These are phyloP conservation scores for Saturnispora sanitii DNA, from an alignment of 805 yeast genomes.

Conservation along the genomic window DNA sequence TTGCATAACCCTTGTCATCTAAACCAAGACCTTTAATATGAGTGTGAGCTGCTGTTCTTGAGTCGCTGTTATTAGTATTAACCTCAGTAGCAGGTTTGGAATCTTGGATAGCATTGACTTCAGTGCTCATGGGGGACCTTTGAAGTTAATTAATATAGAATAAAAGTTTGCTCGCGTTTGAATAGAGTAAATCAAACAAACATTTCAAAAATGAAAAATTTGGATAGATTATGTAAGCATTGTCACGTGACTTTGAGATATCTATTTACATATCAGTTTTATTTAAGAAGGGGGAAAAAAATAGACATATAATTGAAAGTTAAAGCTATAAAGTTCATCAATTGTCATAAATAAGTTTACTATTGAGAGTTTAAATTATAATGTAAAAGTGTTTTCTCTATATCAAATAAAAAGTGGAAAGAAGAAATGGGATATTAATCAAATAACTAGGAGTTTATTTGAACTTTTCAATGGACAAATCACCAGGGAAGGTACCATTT, in stretches of 20 bases:
- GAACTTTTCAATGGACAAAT: constrained; percentile 27
- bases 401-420: constrained; percentile 1
- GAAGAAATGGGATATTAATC: not conserved
- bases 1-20: constrained; percentile 81
- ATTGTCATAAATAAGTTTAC: no score
- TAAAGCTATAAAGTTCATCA: no score
- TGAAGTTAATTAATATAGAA: not conserved
- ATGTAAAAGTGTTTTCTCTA: constrained; percentile 1
- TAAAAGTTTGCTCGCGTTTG: no score
- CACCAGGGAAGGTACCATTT: constrained; percentile 32
- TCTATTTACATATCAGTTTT: no score
- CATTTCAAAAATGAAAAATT: not conserved
- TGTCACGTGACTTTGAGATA: not conserved
- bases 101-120: not conserved
- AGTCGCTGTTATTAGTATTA: constrained; percentile 15
- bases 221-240: not conserved
- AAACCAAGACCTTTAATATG: constrained; percentile 96
- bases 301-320: no score
- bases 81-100: constrained; percentile 8
- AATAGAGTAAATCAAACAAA: not conserved
- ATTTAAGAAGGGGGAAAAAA: no score
- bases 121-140: not conserved
- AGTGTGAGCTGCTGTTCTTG: constrained; percentile 78
- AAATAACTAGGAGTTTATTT: constrained; percentile 12
- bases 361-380: no score